These are phyloP conservation scores for Phytophthora gonapodyides DNA, from an alignment of 352 stramenopile species.

Conservation along the genomic window DNA sequence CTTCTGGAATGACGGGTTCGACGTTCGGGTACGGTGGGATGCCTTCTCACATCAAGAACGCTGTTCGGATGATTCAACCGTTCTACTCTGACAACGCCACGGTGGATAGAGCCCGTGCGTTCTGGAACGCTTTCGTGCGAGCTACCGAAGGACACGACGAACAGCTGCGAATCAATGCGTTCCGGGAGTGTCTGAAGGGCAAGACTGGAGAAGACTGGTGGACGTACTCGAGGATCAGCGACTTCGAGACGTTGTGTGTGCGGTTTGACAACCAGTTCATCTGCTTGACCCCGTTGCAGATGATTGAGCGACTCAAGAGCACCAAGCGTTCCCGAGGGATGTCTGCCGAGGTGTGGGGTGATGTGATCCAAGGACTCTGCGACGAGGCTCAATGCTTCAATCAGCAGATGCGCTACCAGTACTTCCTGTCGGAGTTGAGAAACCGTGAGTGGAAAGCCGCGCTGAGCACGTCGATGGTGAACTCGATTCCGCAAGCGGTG, in stretches of 20 bases:
- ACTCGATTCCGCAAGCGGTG: background rate
- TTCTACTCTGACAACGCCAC: background rate
- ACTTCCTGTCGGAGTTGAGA: background rate
- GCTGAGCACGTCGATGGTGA: background rate
- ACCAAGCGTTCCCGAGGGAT: background rate
- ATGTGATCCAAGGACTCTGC: background rate
- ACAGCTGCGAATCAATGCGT: background rate
- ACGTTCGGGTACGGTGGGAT: background rate
- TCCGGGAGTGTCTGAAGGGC: background rate
- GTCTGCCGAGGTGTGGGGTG: constrained; percentile 1
- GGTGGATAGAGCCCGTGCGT: background rate
- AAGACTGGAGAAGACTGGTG: constrained; percentile 9
- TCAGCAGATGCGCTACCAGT: constrained; percentile 8
- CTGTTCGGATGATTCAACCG: background rate
- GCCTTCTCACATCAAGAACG: background rate
- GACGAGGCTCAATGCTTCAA: background rate
- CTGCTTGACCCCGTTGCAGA: background rate
- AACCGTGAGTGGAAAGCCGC: background rate
- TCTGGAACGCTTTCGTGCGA: background rate
- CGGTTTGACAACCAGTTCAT: constrained; percentile 5
- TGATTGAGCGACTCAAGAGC: background rate
- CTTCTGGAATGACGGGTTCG: too few relatives aligned
- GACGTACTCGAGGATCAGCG: constrained; percentile 5
- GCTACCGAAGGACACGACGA: background rate
- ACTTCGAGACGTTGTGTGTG: background rate